phyloP scores from a whole-genome alignment of 371 early-diverging fungal genomes.

The Lichtheimia ramosa region DNA sequence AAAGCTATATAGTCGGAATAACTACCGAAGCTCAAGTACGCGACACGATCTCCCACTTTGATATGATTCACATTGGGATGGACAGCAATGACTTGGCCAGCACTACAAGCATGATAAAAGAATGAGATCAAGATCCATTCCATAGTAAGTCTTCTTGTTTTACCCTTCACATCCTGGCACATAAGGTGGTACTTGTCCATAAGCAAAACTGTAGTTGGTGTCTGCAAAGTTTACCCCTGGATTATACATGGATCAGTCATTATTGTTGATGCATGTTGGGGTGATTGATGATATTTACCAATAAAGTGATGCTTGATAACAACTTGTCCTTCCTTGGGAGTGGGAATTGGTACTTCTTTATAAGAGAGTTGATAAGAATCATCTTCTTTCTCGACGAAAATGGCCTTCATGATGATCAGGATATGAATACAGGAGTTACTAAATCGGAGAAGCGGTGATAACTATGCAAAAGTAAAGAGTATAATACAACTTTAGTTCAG shows the following conservation, averaged over 20 bases:
- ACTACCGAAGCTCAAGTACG: constrained; percentile 60
- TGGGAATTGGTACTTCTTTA: constrained; percentile 49
- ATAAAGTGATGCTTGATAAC: constrained; percentile 80
- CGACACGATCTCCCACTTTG: constrained; percentile 84
- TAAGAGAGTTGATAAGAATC: constrained; percentile 74
- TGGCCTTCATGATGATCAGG: constrained; percentile 67
- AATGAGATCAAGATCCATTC: background rate
- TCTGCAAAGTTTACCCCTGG: constrained; percentile 45
- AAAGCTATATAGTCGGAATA: constrained; percentile 83
- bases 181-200: constrained; percentile 65
- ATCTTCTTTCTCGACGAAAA: constrained; percentile 70
- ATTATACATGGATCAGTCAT: constrained; percentile 24
- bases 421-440: background rate
- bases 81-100: constrained; percentile 80
- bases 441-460: too few relatives aligned
- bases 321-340: constrained; percentile 53
- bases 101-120: constrained; percentile 19
- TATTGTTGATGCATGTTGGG: constrained; percentile 87
- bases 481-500: too few relatives aligned
- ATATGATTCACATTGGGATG: constrained; percentile 66
- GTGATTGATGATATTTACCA: constrained; percentile 70
- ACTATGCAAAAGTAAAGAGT: too few relatives aligned
- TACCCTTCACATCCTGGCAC: constrained; percentile 81
- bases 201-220: constrained; percentile 47
- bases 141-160: background rate